Base-by-base conservation (phyloP, 768 basidiomycete species). In the Naematelia encephala region DNA sequence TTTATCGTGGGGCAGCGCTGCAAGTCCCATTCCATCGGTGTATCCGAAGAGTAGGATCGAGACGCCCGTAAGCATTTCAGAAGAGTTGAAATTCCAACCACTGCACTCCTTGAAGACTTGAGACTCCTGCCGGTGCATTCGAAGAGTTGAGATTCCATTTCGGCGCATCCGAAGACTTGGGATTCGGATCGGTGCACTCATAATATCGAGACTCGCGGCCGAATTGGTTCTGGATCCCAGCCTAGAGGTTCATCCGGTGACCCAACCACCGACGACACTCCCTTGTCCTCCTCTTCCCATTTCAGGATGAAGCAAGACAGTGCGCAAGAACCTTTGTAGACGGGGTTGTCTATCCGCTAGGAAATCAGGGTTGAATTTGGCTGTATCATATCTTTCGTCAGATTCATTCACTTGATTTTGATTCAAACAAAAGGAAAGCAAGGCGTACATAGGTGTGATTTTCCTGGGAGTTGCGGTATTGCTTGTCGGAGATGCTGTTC, bases 251-350 rank as follows among this genome's bases (percentile, higher is more conserved):
- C 34, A 39, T 14, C 61, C 54, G 8, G 57, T 55, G 0, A 72
- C 60, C 70, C 70, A 72, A 3, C 51, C 42, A 0, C 65, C 67
- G 1, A 72, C 52, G 14, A 69, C 60, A 1, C 59, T 57, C 1
- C 30, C 54, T 13, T 61, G 30, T 14, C 69, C 69, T 8, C 65
- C 70, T 44, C 60, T 58, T 1, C 74, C 74, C 66, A 75, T 69
- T 44, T 66, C 68, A 0, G 74, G 72, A 63, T 76, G 75, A 1
- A 76, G 62, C 42, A 76, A 56, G 30, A 76, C 75, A n/a, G 65
- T 63, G 28, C 64, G 62, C 3, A 76, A 55, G 55, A 74, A 76
- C n/a, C 68, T 57, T 51, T 74, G 70, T n/a, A 76, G 49, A 8
- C 71, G 61, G n/a, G 65, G 65, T 58, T 68, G 64, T 27, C 75